Evolutionary conservation across 1,284 basidiomycete genomes (phyloP).

Genomic region (Irpex lacteus): DNA sequence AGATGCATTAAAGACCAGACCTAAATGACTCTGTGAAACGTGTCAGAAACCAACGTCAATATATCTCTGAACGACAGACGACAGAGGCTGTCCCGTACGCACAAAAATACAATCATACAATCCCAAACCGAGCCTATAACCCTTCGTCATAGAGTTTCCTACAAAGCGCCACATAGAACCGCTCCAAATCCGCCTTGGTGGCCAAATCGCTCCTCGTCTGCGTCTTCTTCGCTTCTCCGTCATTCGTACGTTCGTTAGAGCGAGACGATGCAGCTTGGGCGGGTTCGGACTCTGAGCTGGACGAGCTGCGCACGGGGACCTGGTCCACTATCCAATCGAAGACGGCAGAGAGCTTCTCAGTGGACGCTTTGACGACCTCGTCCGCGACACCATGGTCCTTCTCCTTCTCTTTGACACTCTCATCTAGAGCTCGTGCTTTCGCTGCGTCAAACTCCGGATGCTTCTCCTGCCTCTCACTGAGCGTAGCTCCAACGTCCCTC

Average conservation of each 20-base stretch:
- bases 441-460: conserved; percentile 4
- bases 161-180: conserved; percentile 74
- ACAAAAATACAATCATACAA: background rate
- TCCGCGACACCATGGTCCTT: conserved; percentile 42
- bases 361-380: conserved; percentile 60
- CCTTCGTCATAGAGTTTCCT: conserved; percentile 82
- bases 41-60: background rate
- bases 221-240: conserved; percentile 17
- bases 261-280: conserved; percentile 9
- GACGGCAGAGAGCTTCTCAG: conserved; percentile 66
- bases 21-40: background rate
- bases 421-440: conserved; percentile 10
- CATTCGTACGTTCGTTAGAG: conserved; percentile 14
- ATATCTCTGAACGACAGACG: too few species aligned
- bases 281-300: conserved; percentile 10
- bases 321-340: conserved; percentile 79
- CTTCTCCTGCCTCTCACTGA: conserved; percentile 22
- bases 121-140: conserved; percentile 36
- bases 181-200: conserved; percentile 65
- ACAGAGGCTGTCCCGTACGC: background rate
- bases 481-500: conserved; percentile 22
- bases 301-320: conserved; percentile 40
- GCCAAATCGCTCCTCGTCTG: conserved; percentile 45
- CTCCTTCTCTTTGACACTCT: conserved; percentile 23
- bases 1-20: background rate